Percentiles rank a stretch among this genome's conserved stretches.
These are phyloP conservation scores for Ceriops tagal DNA, from an alignment of 345 rosid genomes.

Conservation along the genomic window DNA sequence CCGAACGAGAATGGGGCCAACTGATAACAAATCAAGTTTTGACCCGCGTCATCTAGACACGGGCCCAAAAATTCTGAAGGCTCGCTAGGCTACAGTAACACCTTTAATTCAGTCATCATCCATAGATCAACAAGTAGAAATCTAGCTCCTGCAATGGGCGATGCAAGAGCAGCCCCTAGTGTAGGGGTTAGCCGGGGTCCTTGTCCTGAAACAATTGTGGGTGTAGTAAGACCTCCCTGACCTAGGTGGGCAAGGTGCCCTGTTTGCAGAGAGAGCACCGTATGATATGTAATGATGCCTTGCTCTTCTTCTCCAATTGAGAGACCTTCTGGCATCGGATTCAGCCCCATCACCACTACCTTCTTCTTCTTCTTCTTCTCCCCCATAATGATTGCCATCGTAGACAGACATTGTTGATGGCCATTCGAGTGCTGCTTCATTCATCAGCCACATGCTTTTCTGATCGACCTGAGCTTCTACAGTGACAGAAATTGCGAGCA, in stretches of 20 bases:
- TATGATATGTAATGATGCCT: slow-evolving; percentile 24
- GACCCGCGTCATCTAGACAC: too few relatives aligned
- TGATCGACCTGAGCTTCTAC: slow-evolving; percentile 5
- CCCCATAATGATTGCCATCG: neutral
- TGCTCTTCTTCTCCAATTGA: neutral
- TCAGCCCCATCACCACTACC: neutral
- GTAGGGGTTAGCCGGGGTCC: slow-evolving; percentile 22
- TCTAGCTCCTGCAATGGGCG: slow-evolving; percentile 21
- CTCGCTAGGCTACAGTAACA: too few relatives aligned
- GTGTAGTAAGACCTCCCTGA: slow-evolving; percentile 31
- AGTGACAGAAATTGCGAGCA: slow-evolving; percentile 2
- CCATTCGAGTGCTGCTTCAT: slow-evolving; percentile 8
- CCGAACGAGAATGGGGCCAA: too few relatives aligned
- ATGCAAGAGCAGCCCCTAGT: slow-evolving; percentile 27
- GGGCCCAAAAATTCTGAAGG: too few relatives aligned
- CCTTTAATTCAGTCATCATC: too few relatives aligned
- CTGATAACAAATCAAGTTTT: too few relatives aligned
- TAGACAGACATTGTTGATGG: slow-evolving; percentile 7
- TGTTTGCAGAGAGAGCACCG: slow-evolving; percentile 26
- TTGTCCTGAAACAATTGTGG: slow-evolving; percentile 16
- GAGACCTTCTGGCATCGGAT: slow-evolving; percentile 2
- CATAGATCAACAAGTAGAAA: neutral
- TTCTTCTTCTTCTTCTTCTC: slow-evolving; percentile 6
- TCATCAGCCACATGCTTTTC: slow-evolving; percentile 2
- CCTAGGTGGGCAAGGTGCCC: slow-evolving; percentile 28